Conservation (phyloP, 2,329 filamentous ascomycete genomes). For the Cytospora leucostoma region DNA sequence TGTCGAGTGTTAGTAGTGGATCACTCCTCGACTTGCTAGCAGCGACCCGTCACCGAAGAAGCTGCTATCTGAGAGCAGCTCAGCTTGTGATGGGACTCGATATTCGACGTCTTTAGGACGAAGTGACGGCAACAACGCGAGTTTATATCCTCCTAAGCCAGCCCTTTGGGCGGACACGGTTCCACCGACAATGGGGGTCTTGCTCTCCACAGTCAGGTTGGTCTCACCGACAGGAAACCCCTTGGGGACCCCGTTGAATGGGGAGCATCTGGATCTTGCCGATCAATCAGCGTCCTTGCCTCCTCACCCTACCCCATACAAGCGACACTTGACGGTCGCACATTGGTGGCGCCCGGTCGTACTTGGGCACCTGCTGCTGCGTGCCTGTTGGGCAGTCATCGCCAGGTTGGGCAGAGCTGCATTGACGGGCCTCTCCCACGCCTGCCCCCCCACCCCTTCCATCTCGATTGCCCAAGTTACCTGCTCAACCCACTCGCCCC, state of each 20-base stretch:
- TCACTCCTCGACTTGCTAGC: background rate
- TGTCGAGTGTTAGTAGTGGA: background rate
- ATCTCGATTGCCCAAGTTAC: background rate
- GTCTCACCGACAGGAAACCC: background rate
- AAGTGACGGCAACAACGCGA: background rate
- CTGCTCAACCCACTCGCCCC: background rate
- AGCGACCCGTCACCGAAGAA: background rate
- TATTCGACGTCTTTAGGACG: background rate
- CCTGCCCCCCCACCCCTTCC: no score
- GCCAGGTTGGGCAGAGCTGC: background rate
- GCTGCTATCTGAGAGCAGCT: background rate
- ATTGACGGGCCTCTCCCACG: background rate
- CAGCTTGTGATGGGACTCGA: background rate
- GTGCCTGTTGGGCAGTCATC: background rate
- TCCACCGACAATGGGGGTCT: background rate
- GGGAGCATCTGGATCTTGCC: background rate
- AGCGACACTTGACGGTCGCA: background rate
- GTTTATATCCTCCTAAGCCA: background rate
- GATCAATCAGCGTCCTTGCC: background rate
- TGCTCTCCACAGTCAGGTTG: background rate
- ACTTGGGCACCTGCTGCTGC: conserved; percentile 1
- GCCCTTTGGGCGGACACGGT: background rate
- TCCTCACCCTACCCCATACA: background rate
- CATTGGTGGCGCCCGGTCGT: conserved; percentile 1
- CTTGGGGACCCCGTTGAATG: background rate